Base-by-base conservation (phyloP, 306 rosid genomes). In the Lotus japonicus region DNA sequence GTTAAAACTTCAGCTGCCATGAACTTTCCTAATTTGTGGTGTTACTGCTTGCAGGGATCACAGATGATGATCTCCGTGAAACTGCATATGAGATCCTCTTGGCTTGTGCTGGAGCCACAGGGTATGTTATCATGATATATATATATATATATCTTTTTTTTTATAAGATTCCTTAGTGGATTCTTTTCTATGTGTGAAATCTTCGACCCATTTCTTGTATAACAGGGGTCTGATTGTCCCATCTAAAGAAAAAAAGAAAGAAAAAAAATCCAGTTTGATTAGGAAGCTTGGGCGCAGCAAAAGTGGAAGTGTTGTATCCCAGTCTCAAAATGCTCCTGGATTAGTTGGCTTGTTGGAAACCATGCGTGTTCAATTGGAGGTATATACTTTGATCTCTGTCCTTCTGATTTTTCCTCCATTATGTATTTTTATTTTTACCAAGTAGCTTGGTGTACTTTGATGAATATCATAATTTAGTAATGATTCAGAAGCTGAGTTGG, bases 281-380 rank as follows among this genome's bases (percentile, higher is more conserved):
- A 90, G 90, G 77, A 94, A 85, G 82, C 99, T 94, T 74, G 96
- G 99, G 69, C 97, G 97, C 58, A 94, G 99, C 80, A 90, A 77
- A 90, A 94, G 59, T 84, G 98, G 79, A 76, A 86, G 71, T 86
- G 77, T 88, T 65, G 83, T 79, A 48, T 82, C 82, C 48, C 86
- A 90, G 73, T 85, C 99, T 71, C 96, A 86, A 66, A 88, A 58
- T 84, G 82, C 88, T 68, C 83, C 97, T 60, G 97, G 96, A 60
- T 76, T 94, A 76, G 97, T 88, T 82, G 89, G 97, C 72, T 81
- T 94, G 81, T 80, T 94, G 77, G 99, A 94, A 84, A 83, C 85
- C 80, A 86, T 94, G 97, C 97, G 99, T 63, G 90, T 90, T 72
- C 99, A 94, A 73, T 85, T 94, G 97, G 99, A 94, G 98, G 97